phyloP scores from a whole-genome alignment of 1,284 basidiomycete genomes.

The Thecaphora thlaspeos region DNA sequence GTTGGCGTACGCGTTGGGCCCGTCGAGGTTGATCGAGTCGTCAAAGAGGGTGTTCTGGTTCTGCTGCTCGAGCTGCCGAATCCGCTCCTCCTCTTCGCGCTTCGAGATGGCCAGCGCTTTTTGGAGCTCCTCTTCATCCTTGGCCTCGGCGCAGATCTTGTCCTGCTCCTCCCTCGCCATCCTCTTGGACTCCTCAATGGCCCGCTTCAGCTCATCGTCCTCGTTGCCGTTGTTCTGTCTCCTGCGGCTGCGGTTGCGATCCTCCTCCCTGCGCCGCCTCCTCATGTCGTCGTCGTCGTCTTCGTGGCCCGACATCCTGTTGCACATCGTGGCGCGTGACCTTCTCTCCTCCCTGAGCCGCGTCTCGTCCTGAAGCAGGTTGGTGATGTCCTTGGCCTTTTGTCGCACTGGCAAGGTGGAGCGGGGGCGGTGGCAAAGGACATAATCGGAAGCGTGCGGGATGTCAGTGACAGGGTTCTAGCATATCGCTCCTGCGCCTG shows the following conservation, averaged over 20 bases:
- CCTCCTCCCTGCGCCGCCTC: conserved; percentile 25
- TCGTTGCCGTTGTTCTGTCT: conserved; percentile 39
- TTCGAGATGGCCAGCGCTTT: conserved; percentile 78
- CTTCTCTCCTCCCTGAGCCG: conserved; percentile 82
- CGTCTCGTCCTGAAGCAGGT: conserved; percentile 84
- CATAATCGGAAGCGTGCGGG: no score
- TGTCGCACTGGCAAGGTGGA: conserved; percentile 82
- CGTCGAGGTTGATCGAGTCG: conserved; percentile 59
- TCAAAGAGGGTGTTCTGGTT: conserved; percentile 81
- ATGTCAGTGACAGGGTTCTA: no score
- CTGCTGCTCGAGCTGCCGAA: conserved; percentile 66
- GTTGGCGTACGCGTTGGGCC: conserved; percentile 44
- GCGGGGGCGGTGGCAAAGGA: no score
- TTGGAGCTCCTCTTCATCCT: conserved; percentile 71
- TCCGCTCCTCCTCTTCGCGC: conserved; percentile 66
- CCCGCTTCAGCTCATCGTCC: conserved; percentile 64
- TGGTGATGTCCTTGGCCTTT: conserved; percentile 98
- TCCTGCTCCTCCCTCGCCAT: conserved; percentile 55
- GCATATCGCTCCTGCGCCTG: no score
- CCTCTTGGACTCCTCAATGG: conserved; percentile 61
- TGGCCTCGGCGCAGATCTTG: conserved; percentile 42
- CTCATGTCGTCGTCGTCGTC: conserved; percentile 69
- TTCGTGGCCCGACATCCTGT: conserved; percentile 70
- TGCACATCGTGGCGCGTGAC: conserved; percentile 84
- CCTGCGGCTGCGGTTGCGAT: conserved; percentile 17